phyloP scores from a whole-genome alignment of 2,329 filamentous ascomycete species.

The Botryosphaeria agaves region DNA sequence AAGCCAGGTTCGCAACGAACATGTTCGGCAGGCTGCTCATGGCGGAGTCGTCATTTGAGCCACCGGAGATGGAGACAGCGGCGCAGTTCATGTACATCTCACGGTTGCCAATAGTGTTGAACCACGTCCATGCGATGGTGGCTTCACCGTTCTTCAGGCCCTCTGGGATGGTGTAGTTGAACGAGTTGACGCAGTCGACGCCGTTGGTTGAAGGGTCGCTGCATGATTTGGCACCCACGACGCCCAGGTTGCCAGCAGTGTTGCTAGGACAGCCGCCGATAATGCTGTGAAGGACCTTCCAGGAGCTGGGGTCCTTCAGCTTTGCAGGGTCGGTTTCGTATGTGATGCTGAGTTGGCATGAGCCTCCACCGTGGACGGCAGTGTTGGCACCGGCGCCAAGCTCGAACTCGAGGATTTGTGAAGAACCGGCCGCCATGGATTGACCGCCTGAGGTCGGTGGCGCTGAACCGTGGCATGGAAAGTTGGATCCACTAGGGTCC shows the following conservation, averaged over 20 bases:
- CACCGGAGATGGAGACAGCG: constrained; percentile 45
- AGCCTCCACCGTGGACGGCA: constrained; percentile 75
- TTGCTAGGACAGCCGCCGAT: constrained; percentile 68
- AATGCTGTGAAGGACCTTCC: constrained; percentile 81
- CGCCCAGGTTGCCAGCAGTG: constrained; percentile 37
- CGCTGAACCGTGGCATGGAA: constrained; percentile 57
- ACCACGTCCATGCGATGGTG: constrained; percentile 83
- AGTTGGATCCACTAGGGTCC: constrained; percentile 41
- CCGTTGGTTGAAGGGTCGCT: constrained; percentile 5
- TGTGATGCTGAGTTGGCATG: constrained; percentile 77
- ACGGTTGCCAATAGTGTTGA: constrained; percentile 81
- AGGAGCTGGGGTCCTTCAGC: constrained; percentile 37
- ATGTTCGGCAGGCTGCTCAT: constrained; percentile 52
- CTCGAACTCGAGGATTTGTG: constrained; percentile 43
- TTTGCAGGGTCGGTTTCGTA: constrained; percentile 53
- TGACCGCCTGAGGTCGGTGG: constrained; percentile 27
- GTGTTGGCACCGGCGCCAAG: no score
- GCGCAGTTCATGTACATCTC: constrained; percentile 99
- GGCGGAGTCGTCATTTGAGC: constrained; percentile 32
- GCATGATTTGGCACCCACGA: constrained; percentile 31
- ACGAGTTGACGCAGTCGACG: constrained; percentile 30
- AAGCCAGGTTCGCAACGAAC: constrained; percentile 53
- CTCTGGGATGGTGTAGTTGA: constrained; percentile 53
- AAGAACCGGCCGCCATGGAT: constrained; percentile 51
- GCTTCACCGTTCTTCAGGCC: constrained; percentile 60